phyloP scores from a whole-genome alignment of 139 green algal genomes.

The Diplosphaera chodatii region DNA sequence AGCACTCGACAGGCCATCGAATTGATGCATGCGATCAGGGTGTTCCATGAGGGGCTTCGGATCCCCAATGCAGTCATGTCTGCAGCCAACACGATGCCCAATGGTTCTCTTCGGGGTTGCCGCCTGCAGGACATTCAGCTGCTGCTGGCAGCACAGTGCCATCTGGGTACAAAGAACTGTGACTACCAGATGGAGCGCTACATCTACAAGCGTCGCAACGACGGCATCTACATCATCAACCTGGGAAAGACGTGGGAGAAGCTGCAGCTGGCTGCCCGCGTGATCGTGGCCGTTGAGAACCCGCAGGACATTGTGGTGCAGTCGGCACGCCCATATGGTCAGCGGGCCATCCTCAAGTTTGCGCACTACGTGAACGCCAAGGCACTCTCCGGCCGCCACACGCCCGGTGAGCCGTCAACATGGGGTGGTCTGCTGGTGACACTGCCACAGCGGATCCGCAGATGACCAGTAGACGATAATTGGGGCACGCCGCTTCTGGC shows the following conservation, averaged over 20 bases:
- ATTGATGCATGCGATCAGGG: neutral
- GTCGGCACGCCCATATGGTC: slow-evolving; percentile 86
- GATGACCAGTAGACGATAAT: too few species aligned
- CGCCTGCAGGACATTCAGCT: slow-evolving; percentile 72
- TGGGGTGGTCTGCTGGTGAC: too few species aligned
- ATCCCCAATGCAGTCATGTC: too few species aligned
- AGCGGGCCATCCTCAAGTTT: slow-evolving; percentile 99
- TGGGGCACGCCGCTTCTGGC: too few species aligned
- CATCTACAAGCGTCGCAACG: slow-evolving; percentile 70
- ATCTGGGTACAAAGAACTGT: slow-evolving; percentile 91
- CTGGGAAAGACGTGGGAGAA: slow-evolving; percentile 99
- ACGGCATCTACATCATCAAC: slow-evolving; percentile 98
- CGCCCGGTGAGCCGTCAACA: slow-evolving; percentile 56
- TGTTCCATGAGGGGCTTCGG: neutral
- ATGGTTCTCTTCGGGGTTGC: neutral
- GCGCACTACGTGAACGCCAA: slow-evolving; percentile 93
- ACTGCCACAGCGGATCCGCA: too few species aligned
- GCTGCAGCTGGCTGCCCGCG: slow-evolving; percentile 93
- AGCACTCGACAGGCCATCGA: too few species aligned
- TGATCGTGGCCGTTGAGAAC: slow-evolving; percentile 99
- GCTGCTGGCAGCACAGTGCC: slow-evolving; percentile 84
- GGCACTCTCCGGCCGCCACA: slow-evolving; percentile 93
- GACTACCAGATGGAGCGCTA: slow-evolving; percentile 97
- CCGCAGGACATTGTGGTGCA: slow-evolving; percentile 72
- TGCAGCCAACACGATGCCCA: neutral